These are phyloP conservation scores for Kodamaea sagamina DNA, from an alignment of 805 yeast species.

Conservation along the genomic window DNA sequence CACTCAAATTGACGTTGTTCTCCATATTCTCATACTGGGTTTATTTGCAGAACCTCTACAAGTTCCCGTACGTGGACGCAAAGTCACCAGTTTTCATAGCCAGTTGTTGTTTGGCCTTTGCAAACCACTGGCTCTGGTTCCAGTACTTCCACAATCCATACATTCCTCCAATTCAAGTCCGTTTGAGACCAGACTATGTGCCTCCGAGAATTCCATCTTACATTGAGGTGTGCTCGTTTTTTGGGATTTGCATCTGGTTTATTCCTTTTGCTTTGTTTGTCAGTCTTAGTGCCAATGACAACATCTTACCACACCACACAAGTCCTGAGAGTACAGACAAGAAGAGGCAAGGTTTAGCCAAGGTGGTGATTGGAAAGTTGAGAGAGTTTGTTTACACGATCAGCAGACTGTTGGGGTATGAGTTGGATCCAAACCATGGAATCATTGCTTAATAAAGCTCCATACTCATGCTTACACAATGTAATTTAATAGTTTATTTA, in stretches of 20 bases:
- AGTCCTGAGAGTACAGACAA: constrained; percentile 27
- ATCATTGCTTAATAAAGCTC: constrained; percentile 36
- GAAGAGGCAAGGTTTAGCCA: constrained; percentile 60
- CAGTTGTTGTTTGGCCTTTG: constrained; percentile 69
- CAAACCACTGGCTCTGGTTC: constrained; percentile 91
- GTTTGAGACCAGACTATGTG: constrained; percentile 57
- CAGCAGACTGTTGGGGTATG: constrained; percentile 63
- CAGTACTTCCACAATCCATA: constrained; percentile 72
- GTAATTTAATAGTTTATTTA: too few relatives aligned
- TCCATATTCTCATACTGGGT: constrained; percentile 70
- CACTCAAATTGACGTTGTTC: constrained; percentile 64
- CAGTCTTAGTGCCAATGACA: constrained; percentile 88
- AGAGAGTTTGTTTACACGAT: constrained; percentile 49
- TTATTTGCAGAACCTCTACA: constrained; percentile 73
- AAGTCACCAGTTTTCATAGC: constrained; percentile 68
- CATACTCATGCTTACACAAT: background rate
- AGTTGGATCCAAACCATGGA: constrained; percentile 53
- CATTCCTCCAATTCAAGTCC: constrained; percentile 65
- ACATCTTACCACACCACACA: constrained; percentile 66
- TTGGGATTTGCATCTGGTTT: constrained; percentile 91
- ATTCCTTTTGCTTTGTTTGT: constrained; percentile 92
- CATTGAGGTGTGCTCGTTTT: constrained; percentile 90
- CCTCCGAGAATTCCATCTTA: constrained; percentile 77
- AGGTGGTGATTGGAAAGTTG: constrained; percentile 56
- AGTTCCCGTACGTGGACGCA: constrained; percentile 82